These are phyloP conservation scores for Austroboletus niveus DNA, from an alignment of 1,284 basidiomycete genomes.

Conservation along the genomic window DNA sequence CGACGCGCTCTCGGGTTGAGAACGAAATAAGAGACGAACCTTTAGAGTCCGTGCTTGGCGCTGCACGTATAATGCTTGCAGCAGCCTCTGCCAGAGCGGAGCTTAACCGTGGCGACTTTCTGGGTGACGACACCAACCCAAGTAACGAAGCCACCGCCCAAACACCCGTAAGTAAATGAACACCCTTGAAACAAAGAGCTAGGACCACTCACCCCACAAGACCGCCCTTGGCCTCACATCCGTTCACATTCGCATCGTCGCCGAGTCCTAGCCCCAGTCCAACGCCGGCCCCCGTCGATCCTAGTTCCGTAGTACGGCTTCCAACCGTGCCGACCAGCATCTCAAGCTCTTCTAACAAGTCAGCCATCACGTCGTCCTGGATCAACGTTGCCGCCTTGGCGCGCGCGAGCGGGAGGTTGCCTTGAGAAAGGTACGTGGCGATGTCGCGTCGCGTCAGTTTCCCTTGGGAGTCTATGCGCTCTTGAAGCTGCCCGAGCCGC, in stretches of 20 bases:
- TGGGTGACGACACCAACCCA: constrained; percentile 13
- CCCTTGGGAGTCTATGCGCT: constrained; percentile 62
- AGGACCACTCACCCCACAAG: constrained; percentile 16
- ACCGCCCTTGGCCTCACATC: background rate
- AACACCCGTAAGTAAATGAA: constrained; percentile 9
- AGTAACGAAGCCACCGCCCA: background rate
- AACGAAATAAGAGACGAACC: constrained; percentile 37
- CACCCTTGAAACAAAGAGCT: background rate
- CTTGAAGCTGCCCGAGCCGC: constrained; percentile 64
- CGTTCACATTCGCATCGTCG: background rate
- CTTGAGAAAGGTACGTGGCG: constrained; percentile 59
- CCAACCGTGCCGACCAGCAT: constrained; percentile 62
- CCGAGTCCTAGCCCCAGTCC: constrained; percentile 6
- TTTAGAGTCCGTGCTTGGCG: constrained; percentile 54
- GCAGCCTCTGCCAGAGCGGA: constrained; percentile 59
- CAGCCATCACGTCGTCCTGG: constrained; percentile 58
- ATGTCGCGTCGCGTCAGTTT: constrained; percentile 64
- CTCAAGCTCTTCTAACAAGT: constrained; percentile 62
- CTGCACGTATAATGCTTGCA: constrained; percentile 63
- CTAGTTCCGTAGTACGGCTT: constrained; percentile 54
- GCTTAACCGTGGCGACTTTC: constrained; percentile 37
- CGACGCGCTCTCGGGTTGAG: background rate
- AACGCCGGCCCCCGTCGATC: background rate
- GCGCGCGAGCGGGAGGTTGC: constrained; percentile 59
- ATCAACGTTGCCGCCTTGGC: constrained; percentile 67